Evolutionary conservation across 768 basidiomycete genomes (phyloP).

Genomic region (Suillus cothurnatus): DNA sequence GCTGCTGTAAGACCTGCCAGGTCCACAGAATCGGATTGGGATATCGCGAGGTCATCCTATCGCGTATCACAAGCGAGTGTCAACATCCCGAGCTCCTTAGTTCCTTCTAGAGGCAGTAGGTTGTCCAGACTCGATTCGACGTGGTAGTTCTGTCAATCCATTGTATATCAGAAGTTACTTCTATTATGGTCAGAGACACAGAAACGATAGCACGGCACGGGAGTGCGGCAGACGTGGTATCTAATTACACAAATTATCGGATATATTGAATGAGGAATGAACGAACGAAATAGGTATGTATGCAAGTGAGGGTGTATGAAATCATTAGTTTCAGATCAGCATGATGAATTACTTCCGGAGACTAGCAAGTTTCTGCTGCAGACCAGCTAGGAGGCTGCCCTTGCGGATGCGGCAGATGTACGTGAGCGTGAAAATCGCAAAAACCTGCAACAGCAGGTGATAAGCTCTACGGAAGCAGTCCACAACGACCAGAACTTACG

Average conservation of each 20-base stretch:
- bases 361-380: constrained; percentile 4
- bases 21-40: background rate
- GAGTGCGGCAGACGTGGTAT: background rate
- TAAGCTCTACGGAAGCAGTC: background rate
- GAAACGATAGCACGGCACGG: background rate
- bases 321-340: background rate
- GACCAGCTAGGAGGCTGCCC: constrained; percentile 12
- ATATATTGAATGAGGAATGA: background rate
- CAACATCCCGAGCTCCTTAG: background rate
- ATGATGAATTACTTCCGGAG: background rate
- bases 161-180: background rate
- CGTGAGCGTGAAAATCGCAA: constrained; percentile 31
- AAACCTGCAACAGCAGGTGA: constrained; percentile 18
- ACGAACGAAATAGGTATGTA: background rate
- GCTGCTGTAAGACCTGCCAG: background rate
- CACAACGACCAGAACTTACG: constrained; percentile 30
- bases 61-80: background rate
- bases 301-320: background rate
- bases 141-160: background rate
- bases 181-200: background rate
- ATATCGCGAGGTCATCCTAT: background rate
- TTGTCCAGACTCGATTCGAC: background rate
- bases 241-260: background rate
- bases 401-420: constrained; percentile 34
- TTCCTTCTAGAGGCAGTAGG: background rate